Base-by-base conservation (phyloP, 2,329 filamentous ascomycete species). In the Aspergillus ruber region DNA sequence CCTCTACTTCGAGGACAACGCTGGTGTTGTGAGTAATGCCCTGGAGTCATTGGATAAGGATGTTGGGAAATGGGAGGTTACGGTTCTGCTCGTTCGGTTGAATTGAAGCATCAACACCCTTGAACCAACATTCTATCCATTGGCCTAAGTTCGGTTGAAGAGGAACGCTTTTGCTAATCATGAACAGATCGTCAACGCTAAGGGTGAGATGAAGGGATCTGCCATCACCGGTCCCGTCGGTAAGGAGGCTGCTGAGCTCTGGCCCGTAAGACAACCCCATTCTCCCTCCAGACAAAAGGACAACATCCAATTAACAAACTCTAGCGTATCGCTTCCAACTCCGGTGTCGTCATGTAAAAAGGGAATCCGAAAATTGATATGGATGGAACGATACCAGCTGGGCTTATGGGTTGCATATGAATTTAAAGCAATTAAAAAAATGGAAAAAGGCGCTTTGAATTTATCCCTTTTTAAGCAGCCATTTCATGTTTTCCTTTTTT, bases 121-220 rank as follows among this genome's bases (percentile, higher is more conserved):
- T 29, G 25, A 29, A 29, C 25, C 25, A 10, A 29, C 9, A 29
- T 29, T 12, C 25, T 29, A 29, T 29, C 25, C 25, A 29, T 29
- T 29, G 25, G 25, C 25, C 25, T 29, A 10, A 29, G 10, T 5
- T 29, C 4, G 10, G 25, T 12, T 4, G 25, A 12, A 29, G 25
- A n/a, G n/a, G 27, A 23, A 18, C 36, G 7, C 36, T 39, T 15
- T 39, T 15, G 21, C 42, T 43, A 15, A 43, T 35, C 12, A 18
- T 42, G 27, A 45, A 47, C 69, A 93, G 88, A 98, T 98, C 71
- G 93, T 98, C 82, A 98, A 98, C 83, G 90, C 91, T 77, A 98
- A 98, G 88, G 93, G 93, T 80, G 93, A 98, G 82, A 98, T 98
- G 93, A 98, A 98, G 87, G 93, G 93, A 73, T 96, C 90, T 60